Conservation (phyloP, 805 yeast species). For the Starmerella gropengiesseri region DNA sequence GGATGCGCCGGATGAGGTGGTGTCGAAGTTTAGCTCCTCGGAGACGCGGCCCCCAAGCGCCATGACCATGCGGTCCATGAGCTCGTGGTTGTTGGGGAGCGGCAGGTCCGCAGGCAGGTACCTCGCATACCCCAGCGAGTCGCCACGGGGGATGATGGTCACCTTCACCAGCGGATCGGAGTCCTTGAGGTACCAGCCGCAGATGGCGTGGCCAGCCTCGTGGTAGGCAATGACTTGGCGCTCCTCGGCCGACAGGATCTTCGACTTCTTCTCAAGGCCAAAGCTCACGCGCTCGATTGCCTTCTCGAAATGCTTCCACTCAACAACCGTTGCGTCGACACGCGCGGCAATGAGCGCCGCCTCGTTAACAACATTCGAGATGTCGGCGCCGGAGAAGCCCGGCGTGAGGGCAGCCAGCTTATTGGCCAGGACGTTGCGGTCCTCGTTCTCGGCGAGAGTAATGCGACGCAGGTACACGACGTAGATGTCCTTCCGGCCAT, state of each 20-base stretch:
- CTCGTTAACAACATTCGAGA: constrained; percentile 93
- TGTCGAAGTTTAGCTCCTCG: constrained; percentile 81
- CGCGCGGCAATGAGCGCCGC: constrained; percentile 97
- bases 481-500: constrained; percentile 89
- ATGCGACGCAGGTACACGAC: constrained; percentile 72
- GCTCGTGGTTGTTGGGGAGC: constrained; percentile 62
- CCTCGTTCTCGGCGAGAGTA: constrained; percentile 37
- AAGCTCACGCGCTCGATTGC: constrained; percentile 97
- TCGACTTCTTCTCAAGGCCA: constrained; percentile 84
- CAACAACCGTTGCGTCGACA: constrained; percentile 56
- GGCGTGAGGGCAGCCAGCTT: constrained; percentile 92
- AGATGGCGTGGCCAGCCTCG: constrained; percentile 98
- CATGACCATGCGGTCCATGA: constrained; percentile 88
- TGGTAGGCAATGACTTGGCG: constrained; percentile 89
- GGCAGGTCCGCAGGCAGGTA: constrained; percentile 90
- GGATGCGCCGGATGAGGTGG: constrained; percentile 93
- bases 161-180: constrained; percentile 94
- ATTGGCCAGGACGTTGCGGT: constrained; percentile 56
- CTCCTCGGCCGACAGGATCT: constrained; percentile 73
- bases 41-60: constrained; percentile 94
- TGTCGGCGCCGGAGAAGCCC: constrained; percentile 97
- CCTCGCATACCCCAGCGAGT: constrained; percentile 95
- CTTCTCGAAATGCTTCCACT: constrained; percentile 73
- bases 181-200: constrained; percentile 88
- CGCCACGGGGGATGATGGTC: constrained; percentile 93